Evolutionary conservation across 306 rosid species (phyloP).

Genomic region (Dalbergia oliveri): DNA sequence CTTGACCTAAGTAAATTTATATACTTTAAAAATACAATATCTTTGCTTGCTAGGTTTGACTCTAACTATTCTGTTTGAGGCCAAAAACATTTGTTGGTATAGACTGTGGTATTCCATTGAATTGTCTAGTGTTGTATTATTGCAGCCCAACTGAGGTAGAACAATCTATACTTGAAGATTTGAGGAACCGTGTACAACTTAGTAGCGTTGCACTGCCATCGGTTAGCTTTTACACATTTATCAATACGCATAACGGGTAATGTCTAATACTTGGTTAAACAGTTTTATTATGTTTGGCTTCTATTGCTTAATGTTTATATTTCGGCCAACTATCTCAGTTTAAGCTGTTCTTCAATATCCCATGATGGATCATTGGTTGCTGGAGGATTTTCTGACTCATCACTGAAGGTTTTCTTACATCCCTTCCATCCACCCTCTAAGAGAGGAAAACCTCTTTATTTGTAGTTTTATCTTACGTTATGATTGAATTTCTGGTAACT

Average conservation of each 20-base stretch:
- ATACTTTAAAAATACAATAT: too few species aligned
- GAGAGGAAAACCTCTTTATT: slow-evolving; percentile 24
- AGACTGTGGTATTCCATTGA: slow-evolving; percentile 25
- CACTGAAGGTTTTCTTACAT: slow-evolving; percentile 72
- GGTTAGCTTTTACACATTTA: slow-evolving; percentile 89
- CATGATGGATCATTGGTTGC: slow-evolving; percentile 95
- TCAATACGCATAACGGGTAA: slow-evolving; percentile 91
- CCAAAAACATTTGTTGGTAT: not conserved
- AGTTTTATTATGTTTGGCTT: slow-evolving; percentile 40
- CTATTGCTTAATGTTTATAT: slow-evolving; percentile 41
- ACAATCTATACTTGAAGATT: slow-evolving; percentile 93
- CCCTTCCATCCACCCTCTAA: slow-evolving; percentile 2
- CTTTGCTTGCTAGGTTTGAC: too few species aligned
- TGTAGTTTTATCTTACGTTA: slow-evolving; percentile 34
- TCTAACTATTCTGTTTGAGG: slow-evolving; percentile 1
- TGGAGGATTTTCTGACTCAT: slow-evolving; percentile 97
- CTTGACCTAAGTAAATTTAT: too few species aligned
- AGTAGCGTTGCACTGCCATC: slow-evolving; percentile 90
- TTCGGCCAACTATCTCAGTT: slow-evolving; percentile 59
- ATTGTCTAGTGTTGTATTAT: slow-evolving; percentile 44
- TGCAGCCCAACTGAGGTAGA: slow-evolving; percentile 90
- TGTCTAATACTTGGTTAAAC: slow-evolving; percentile 31
- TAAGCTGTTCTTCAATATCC: slow-evolving; percentile 95
- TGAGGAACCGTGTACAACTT: slow-evolving; percentile 96
- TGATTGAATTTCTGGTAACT: slow-evolving; percentile 40